Percentiles rank a stretch among this genome's conserved stretches.
Evolutionary conservation across 2,329 filamentous ascomycete species (phyloP).

Genomic region (Talaromyces sp.): DNA sequence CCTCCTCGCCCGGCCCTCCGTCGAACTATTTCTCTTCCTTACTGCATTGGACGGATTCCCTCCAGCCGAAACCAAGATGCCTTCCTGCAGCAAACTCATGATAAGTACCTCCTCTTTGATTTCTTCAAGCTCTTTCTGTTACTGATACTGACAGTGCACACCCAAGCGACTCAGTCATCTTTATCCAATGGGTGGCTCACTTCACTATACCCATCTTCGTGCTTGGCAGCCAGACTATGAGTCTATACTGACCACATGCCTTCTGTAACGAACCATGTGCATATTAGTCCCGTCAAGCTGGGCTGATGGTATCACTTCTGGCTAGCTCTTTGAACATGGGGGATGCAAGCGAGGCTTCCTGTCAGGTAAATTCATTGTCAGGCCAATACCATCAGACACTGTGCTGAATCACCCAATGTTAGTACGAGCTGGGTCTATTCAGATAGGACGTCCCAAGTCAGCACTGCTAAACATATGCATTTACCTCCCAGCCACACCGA

Average conservation of each 20-base stretch:
- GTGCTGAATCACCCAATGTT: background rate
- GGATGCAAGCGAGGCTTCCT: background rate
- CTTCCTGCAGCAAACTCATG: background rate
- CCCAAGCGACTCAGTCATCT: background rate
- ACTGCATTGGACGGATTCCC: background rate
- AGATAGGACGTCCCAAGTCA: background rate
- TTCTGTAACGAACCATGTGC: background rate
- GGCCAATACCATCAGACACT: background rate
- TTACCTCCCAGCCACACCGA: background rate
- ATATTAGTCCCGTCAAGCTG: background rate
- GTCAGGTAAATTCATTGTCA: background rate
- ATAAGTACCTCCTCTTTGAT: background rate
- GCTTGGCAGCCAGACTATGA: background rate
- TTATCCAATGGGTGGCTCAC: too few relatives aligned
- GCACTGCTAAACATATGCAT: background rate
- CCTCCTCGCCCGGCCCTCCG: background rate
- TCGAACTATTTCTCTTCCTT: conserved; percentile 3
- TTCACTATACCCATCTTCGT: background rate
- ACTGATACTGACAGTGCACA: background rate
- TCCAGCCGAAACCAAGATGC: background rate
- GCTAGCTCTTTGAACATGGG: background rate
- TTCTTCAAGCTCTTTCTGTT: background rate
- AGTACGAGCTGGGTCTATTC: background rate
- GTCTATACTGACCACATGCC: background rate
- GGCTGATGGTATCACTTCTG: background rate